Evolutionary conservation across 257 asterid species (phyloP), one percentile per base, ranked within the genome.

Genomic region (Leptodermis oblonga): DNA sequence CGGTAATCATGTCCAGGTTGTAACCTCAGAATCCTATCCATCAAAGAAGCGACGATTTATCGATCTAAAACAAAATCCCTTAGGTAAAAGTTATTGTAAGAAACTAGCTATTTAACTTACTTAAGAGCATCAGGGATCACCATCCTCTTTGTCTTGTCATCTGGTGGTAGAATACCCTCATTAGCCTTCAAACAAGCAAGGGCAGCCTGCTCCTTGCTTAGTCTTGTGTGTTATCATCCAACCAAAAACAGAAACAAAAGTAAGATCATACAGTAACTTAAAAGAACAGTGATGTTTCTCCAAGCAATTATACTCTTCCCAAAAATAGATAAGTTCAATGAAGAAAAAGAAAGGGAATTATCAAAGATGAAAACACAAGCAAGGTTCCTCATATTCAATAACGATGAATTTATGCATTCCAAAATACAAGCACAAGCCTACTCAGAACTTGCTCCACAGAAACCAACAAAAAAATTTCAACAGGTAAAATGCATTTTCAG

Each of bases 211-310:
- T 39, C 96, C 96, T 2, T 95, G 80, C 77, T 89, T 89, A 25
- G 95, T 87, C 88, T 89, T 89, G 82, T 89, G 96, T 48, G 96
- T 95, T 54, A 89, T 89, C 96, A 89, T 89, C 68, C 96, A 87
- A 66, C 26, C 41, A 69, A 54, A 31, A 26, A 65, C 8, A 4
- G 33, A 30, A 18, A 34, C n/a, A 2, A 12, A 18, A 3, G 2
- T 4, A 14, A 51, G 28, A 28, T 51, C 17, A 51, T 51, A 5
- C 0, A 20, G 7, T 13, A 51, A 13, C 58, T 18, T 15, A 5
- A 49, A 51, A 51, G 3, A n/a, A n/a, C n/a, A n/a, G n/a, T n/a
- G n/a, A 48, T 15, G 18, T 5, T 5, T 12, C 6, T 17, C 25
- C 18, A 46, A n/a, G n/a, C n/a, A n/a, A n/a, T n/a, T n/a, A n/a